A percentile compares a stretch with the other conserved stretches of the same genome.
Conservation (phyloP, 805 yeast genomes). For the Monosporozyma yasuniensis region DNA sequence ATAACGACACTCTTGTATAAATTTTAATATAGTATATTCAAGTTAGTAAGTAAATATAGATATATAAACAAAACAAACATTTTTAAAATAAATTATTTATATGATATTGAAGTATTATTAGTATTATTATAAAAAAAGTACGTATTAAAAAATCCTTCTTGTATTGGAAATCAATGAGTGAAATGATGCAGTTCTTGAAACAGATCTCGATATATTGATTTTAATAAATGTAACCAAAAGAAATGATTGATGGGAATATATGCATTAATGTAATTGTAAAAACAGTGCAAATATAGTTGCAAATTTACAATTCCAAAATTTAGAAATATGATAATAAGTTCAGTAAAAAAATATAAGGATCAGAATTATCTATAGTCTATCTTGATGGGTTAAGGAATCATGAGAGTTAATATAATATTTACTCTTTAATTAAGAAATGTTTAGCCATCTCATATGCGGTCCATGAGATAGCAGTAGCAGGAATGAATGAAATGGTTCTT, state of each 20-base stretch:
- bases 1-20: not conserved
- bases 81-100: no score
- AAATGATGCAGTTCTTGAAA: no score
- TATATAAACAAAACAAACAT: no score
- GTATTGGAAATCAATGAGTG: no score
- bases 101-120: no score
- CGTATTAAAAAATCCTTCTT: no score
- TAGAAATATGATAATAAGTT: not conserved
- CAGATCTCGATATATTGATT: no score
- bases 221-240: no score
- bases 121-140: no score
- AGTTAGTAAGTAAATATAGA: not conserved
- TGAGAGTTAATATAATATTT: not conserved
- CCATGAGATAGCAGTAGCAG: conserved; percentile 96
- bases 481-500: conserved; percentile 84
- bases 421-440: conserved; percentile 23
- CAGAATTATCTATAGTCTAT: not conserved
- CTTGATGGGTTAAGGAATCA: not conserved
- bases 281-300: no score
- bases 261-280: not conserved
- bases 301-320: not conserved
- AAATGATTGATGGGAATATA: not conserved
- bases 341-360: not conserved
- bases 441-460: conserved; percentile 97
- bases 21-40: not conserved